phyloP scores from a whole-genome alignment of 257 asterid genomes.

The Euphrasia confusa region DNA sequence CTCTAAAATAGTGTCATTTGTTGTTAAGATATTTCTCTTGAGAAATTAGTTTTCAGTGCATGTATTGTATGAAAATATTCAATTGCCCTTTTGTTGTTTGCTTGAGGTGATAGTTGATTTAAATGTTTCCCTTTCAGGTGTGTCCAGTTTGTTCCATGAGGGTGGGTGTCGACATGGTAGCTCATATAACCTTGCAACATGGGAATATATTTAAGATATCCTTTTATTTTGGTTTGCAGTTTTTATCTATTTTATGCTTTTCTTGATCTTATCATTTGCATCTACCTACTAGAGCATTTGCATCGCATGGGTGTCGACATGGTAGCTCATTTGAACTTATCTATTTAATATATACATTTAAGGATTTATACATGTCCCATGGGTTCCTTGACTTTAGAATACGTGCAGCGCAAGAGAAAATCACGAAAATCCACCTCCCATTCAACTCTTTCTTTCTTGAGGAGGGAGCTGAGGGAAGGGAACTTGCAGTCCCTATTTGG shows the following conservation, averaged over 20 bases:
- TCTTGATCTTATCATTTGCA: constrained; percentile 4
- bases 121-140: constrained; percentile 33
- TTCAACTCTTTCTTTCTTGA: constrained; percentile 79
- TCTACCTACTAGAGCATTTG: no score
- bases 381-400: constrained; percentile 13
- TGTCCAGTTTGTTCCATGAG: constrained; percentile 87
- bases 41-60: no score
- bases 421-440: constrained; percentile 67
- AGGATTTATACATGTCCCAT: background rate
- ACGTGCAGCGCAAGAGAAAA: constrained; percentile 97
- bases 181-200: constrained; percentile 92
- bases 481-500: constrained; percentile 83
- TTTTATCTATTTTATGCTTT: background rate
- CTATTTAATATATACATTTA: no score
- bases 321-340: no score
- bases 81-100: background rate
- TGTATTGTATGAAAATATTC: no score
- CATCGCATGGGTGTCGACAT: no score
- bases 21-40: no score
- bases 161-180: constrained; percentile 95
- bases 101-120: constrained; percentile 17
- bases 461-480: constrained; percentile 93
- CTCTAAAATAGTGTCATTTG: no score
- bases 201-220: constrained; percentile 87
- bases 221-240: constrained; percentile 30